Evolutionary conservation across 768 basidiomycete genomes (phyloP).

Genomic region (Boletus edulis): DNA sequence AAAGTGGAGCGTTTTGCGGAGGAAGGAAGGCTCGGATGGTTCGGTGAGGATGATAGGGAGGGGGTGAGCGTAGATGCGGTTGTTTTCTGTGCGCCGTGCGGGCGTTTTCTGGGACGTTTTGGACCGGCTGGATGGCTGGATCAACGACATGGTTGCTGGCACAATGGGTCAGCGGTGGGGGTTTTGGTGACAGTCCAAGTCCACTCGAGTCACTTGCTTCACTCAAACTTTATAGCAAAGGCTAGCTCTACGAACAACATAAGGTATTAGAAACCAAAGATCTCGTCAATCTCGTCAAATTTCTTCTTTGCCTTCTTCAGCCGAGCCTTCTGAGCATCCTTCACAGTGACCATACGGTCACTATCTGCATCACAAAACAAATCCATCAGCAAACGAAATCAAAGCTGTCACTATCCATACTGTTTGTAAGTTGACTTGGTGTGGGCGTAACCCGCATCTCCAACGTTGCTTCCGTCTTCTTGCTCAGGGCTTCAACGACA

Average conservation of each 20-base stretch:
- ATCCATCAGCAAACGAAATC: background rate
- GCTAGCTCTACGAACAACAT: too few relatives aligned
- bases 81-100: conserved; percentile 58
- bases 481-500: background rate
- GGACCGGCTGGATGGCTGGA: conserved; percentile 39
- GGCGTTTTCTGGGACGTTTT: conserved; percentile 48
- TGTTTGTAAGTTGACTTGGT: background rate
- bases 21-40: conserved; percentile 38
- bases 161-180: background rate
- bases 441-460: background rate
- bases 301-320: conserved; percentile 19
- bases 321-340: conserved; percentile 4
- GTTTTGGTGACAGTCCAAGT: background rate
- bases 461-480: background rate
- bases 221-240: too few relatives aligned
- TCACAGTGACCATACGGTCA: background rate
- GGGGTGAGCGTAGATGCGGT: conserved; percentile 65
- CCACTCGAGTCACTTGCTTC: too few relatives aligned
- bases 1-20: conserved; percentile 47
- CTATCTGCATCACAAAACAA: background rate
- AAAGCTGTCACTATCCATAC: background rate
- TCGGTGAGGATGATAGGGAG: conserved; percentile 58
- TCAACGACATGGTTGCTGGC: conserved; percentile 43
- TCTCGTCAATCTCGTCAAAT: conserved; percentile 26
- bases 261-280: conserved; percentile 23